Conservation (phyloP, 2,329 filamentous ascomycete species). For the Calonectria fujianensis region DNA sequence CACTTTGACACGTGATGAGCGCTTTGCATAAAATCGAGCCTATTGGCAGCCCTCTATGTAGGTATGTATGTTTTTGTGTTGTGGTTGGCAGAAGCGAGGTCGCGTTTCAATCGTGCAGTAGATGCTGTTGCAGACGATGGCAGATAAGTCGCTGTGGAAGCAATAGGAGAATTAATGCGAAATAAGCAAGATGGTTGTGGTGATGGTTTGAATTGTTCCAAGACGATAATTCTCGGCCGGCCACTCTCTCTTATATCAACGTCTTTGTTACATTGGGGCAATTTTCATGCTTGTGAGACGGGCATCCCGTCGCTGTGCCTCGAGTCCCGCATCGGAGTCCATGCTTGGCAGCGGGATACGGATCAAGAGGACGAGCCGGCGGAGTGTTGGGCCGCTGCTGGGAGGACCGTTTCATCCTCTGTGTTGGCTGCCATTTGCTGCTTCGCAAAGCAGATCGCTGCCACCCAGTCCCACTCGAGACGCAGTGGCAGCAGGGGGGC, state of each 20-base stretch:
- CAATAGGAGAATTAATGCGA: neutral
- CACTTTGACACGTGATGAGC: neutral
- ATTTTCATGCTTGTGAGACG: neutral
- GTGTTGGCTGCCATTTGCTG: neutral
- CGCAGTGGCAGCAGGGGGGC: neutral
- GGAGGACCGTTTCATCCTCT: neutral
- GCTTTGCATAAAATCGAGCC: neutral
- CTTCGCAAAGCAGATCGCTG: neutral
- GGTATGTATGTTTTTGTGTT: neutral
- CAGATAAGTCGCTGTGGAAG: neutral
- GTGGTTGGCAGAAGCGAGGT: neutral
- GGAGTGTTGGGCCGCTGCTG: neutral
- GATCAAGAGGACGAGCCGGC: neutral
- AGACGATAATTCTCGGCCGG: neutral
- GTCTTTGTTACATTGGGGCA: neutral
- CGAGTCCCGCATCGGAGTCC: conserved; percentile 10
- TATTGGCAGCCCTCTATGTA: neutral
- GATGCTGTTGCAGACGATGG: neutral
- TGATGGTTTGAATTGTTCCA: neutral
- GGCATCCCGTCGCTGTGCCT: conserved; percentile 9
- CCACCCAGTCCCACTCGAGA: neutral
- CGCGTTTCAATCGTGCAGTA: conserved; percentile 17
- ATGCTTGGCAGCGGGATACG: conserved; percentile 13
- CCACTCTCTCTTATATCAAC: conserved; percentile 18
- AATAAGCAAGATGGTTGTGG: neutral